Evolutionary conservation across 345 rosid genomes (phyloP).

Genomic region (Eucalyptus caleyi): DNA sequence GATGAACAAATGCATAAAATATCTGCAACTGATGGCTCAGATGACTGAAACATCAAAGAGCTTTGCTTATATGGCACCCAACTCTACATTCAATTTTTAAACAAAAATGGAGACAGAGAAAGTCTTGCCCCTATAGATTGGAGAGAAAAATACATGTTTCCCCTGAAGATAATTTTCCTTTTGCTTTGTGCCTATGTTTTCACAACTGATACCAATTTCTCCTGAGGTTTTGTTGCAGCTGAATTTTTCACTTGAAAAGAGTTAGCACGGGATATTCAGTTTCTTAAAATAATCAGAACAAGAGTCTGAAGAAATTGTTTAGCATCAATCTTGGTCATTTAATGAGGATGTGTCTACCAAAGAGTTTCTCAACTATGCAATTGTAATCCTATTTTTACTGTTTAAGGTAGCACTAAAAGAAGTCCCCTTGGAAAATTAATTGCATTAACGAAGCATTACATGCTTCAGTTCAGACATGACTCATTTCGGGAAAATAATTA

Average conservation of each 20-base stretch:
- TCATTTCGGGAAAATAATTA: neutral
- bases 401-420: neutral
- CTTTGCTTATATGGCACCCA: neutral
- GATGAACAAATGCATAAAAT: neutral
- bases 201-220: neutral
- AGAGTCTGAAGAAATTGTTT: neutral
- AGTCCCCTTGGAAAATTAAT: neutral
- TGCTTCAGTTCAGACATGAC: neutral
- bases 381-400: neutral
- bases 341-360: neutral
- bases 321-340: neutral
- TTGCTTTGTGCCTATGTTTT: neutral
- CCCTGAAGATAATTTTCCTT: neutral
- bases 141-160: neutral
- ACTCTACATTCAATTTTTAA: neutral
- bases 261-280: neutral
- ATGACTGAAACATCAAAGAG: neutral
- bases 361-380: neutral
- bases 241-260: neutral
- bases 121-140: neutral
- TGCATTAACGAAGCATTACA: neutral
- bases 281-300: neutral
- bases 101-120: neutral
- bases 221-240: neutral
- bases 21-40: neutral